Conservation (phyloP, 164 flowering plant species). For the Dillenia turbinata region DNA sequence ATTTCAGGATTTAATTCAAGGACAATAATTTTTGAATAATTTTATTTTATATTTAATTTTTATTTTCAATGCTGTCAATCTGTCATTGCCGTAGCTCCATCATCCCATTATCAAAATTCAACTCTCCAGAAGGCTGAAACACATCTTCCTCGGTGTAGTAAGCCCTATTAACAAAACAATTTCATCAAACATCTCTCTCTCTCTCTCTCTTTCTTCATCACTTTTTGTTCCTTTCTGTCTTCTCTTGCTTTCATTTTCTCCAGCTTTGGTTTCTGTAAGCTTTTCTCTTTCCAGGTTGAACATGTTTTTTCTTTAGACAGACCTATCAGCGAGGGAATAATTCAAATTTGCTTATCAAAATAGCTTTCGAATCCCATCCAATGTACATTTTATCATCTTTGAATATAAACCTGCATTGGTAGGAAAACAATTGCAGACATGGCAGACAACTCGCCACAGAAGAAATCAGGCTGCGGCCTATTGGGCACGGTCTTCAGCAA, state of each 20-base stretch:
- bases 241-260: neutral
- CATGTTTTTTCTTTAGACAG: neutral
- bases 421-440: slow-evolving; percentile 14
- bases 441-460: slow-evolving; percentile 36
- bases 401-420: neutral
- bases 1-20: neutral
- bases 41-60: no score
- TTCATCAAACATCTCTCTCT: neutral
- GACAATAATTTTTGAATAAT: neutral
- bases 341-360: no score
- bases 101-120: no score
- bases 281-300: neutral
- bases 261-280: neutral
- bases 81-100: no score
- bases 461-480: slow-evolving; percentile 62
- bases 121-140: no score
- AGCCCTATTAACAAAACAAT: neutral
- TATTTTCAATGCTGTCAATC: no score
- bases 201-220: neutral
- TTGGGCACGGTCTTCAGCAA: slow-evolving; percentile 50
- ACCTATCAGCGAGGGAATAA: no score
- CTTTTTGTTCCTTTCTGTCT: neutral
- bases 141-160: no score
- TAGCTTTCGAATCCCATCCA: neutral
- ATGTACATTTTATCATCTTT: neutral